Percentiles rank a stretch among this genome's conserved stretches.
Conservation (phyloP, 352 stramenopile genomes). For the Phytophthora constricta region DNA sequence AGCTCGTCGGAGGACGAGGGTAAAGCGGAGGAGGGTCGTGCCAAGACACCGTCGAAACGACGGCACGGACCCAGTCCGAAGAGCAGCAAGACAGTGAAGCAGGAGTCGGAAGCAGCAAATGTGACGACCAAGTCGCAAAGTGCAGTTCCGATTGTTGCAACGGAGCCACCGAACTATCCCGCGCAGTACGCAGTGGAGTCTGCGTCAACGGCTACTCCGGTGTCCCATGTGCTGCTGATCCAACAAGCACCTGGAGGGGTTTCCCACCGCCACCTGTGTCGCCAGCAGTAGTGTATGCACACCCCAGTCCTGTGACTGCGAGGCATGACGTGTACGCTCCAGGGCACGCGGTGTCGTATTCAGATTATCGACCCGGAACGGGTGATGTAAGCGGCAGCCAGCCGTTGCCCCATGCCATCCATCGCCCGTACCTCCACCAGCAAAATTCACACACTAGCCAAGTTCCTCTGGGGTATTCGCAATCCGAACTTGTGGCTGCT, state of each 20-base stretch:
- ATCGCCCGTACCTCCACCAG: slow-evolving; percentile 22
- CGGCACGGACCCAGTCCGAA: slow-evolving; percentile 6
- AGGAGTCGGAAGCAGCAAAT: slow-evolving; percentile 1
- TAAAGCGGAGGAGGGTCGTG: slow-evolving; percentile 6
- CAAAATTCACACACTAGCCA: slow-evolving; percentile 11
- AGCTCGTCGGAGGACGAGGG: slow-evolving; percentile 36
- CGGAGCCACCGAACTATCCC: slow-evolving; percentile 11
- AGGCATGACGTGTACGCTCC: slow-evolving; percentile 20
- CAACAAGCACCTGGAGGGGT: slow-evolving; percentile 14
- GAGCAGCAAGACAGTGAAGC: slow-evolving; percentile 11
- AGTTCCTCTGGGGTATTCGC: slow-evolving; percentile 27
- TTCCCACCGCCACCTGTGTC: slow-evolving; percentile 7
- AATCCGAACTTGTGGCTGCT: slow-evolving; percentile 42
- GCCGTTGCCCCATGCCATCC: neutral
- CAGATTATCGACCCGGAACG: slow-evolving; percentile 9
- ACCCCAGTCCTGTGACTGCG: slow-evolving; percentile 3
- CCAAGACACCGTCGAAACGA: neutral
- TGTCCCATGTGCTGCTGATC: slow-evolving; percentile 17
- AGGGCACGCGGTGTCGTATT: slow-evolving; percentile 3
- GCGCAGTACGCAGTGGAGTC: slow-evolving; percentile 2
- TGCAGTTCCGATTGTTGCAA: slow-evolving; percentile 4
- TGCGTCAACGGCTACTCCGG: slow-evolving; percentile 5
- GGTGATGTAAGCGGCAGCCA: neutral
- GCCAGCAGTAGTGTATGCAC: neutral
- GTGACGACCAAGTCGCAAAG: neutral